Percentiles rank a stretch among this genome's conserved stretches.
These are phyloP conservation scores for Pseudogymnoascus sp. DNA, from an alignment of 2,329 filamentous ascomycete genomes.

Conservation along the genomic window DNA sequence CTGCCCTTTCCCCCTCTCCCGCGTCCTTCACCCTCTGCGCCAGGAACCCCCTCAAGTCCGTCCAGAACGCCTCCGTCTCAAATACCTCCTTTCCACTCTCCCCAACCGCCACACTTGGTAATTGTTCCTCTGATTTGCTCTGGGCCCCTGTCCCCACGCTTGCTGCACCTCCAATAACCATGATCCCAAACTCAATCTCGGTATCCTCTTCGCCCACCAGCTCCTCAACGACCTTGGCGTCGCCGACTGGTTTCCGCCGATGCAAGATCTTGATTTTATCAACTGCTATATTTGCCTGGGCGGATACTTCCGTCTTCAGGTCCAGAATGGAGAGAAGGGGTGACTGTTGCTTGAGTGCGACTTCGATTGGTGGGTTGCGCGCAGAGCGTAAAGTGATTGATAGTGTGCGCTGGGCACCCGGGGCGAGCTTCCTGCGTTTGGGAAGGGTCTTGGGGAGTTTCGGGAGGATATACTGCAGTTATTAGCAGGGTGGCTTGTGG, in stretches of 20 bases:
- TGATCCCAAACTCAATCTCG: constrained; percentile 70
- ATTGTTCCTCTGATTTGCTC: constrained; percentile 30
- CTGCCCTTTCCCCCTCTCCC: constrained; percentile 55
- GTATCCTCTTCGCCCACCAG: constrained; percentile 51
- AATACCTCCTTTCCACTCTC: constrained; percentile 53
- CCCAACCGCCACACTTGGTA: constrained; percentile 35
- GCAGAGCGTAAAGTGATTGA: constrained; percentile 65
- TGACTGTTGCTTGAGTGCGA: constrained; percentile 57
- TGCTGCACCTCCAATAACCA: constrained; percentile 71
- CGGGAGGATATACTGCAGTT: constrained; percentile 60
- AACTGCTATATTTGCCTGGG: constrained; percentile 54
- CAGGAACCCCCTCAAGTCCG: constrained; percentile 74
- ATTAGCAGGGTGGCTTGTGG: constrained; percentile 12
- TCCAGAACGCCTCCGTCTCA: constrained; percentile 73
- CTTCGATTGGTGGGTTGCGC: constrained; percentile 64
- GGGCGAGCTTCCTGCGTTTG: constrained; percentile 38
- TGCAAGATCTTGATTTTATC: constrained; percentile 80
- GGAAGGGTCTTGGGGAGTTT: constrained; percentile 52
- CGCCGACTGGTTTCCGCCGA: constrained; percentile 77
- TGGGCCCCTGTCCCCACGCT: constrained; percentile 26
- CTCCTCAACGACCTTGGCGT: constrained; percentile 72
- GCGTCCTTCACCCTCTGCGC: constrained; percentile 71
- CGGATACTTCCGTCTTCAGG: constrained; percentile 63
- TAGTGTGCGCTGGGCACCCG: constrained; percentile 45
- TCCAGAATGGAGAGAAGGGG: constrained; percentile 69